Evolutionary conservation across 2,329 filamentous ascomycete species (phyloP), one percentile per base, ranked within the genome.

Genomic region (Lecanicillium sp.): DNA sequence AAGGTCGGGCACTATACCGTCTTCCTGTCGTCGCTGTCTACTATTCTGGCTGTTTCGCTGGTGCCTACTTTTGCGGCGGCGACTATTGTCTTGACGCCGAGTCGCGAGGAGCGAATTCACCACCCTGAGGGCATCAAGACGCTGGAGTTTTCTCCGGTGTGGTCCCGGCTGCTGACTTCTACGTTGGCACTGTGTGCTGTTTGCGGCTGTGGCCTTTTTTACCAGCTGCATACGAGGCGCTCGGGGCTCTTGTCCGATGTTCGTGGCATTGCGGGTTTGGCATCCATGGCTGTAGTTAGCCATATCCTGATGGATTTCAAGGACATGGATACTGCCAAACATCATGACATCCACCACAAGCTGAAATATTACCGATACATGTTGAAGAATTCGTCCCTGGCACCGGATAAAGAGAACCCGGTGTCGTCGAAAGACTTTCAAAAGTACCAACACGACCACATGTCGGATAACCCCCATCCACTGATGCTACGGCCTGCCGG

Each of bases 271-370:
- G 80, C 82, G 2, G 83, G 83, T 2, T 68, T 86, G 28, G 83
- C 83, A 5, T 77, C 81, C 40, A 85, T 87, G 81, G 82, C 83
- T 9, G 82, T 83, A 3, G 75, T 76, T 44, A 78, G 73, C 45
- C 82, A 86, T 47, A 83, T 86, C 53, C 62, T 86, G 45, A 78
- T 78, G 58, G 83, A 87, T 52, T 86, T 87, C 52, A 78, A 77
- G 45, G 79, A 79, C 41, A 74, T 84, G 60, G 83, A 87, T 52
- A 74, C 76, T 1, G 80, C 76, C 7, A 75, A 70, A 4, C 75
- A 80, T 38, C 64, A 75, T 35, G 73, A 79, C 37, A 85, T 87
- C 30, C 82, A 86, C 53, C 66, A 75, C 35, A 73, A 71, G 48
- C 65, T 87, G n/a, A 78, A 78, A 44, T 59, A 75, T 19, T 72